Base-by-base conservation (phyloP, 2,329 filamentous ascomycete species). In the Dactylellina drechsleri region DNA sequence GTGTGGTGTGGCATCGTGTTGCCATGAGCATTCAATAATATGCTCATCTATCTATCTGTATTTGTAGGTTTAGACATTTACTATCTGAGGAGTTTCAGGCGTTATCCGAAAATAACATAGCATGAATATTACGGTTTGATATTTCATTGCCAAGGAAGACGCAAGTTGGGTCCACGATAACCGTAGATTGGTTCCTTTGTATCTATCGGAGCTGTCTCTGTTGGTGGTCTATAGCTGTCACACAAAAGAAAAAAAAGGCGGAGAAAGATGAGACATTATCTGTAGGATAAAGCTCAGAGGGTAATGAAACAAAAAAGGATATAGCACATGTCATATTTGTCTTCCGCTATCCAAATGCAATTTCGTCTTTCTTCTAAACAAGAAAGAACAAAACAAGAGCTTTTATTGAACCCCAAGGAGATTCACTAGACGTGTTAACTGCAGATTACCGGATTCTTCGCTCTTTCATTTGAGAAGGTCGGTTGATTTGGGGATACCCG, bases 301-400 rank as follows among this genome's bases (percentile, higher is more conserved):
- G 16, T 58, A 16, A 26, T 8, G 16, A 57, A 60, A 60, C 10
- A 36, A 43, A 60, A 58, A 60, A 49, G 43, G 57, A 49, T 60
- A 60, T 60, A 60, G 41, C 57, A 49, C 43, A 47, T 36, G 57
- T 49, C 57, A 49, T 18, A 60, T 60, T 54, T 60, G n/a, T 43
- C 18, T 45, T 58, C n/a, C 12, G 36, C 36, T 58, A 58, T 45
- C 40, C 36, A 47, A 45, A 45, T 58, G 56, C 18, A 45, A 58
- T n/a, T 45, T n/a, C 18, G 5, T 5, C 47, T 20, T 52, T 23
- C 47, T 18, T 52, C 4, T 13, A 18, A 18, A 18, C 1, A 52
- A 52, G 36, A 58, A 43, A n/a, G 13, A 45, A 58, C 23, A 36
- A 36, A 36, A 36, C 47, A 20, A 31, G 36, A 57, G 12, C 26